Evolutionary conservation across 257 asterid genomes (phyloP).

Genomic region (Ophiorrhiza pumila): DNA sequence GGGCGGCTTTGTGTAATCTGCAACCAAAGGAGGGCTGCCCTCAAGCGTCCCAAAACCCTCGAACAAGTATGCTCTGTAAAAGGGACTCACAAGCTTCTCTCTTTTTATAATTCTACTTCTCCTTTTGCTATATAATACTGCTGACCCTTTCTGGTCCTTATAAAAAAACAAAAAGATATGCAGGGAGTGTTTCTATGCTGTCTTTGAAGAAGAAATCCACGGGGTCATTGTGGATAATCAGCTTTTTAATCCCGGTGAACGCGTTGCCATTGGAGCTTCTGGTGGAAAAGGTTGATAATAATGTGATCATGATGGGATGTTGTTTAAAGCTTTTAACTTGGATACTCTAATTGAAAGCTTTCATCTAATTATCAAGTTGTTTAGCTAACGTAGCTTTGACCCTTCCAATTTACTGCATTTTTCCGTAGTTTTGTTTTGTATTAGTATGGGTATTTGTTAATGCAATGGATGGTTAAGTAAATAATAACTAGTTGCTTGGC

Average conservation of each 20-base stretch:
- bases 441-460: neutral
- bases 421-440: neutral
- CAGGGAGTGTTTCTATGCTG: constrained; percentile 81
- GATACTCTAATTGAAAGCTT: no score
- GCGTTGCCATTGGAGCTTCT: constrained; percentile 96
- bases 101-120: neutral
- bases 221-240: constrained; percentile 68
- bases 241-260: constrained; percentile 84
- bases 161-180: constrained; percentile 50
- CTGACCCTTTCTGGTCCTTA: neutral
- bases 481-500: neutral
- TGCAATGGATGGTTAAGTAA: neutral
- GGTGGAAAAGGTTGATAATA: constrained; percentile 80
- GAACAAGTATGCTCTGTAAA: constrained; percentile 48
- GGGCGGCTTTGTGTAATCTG: constrained; percentile 62
- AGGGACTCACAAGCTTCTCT: no score
- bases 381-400: neutral
- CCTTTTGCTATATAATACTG: neutral
- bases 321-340: neutral
- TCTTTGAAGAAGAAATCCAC: constrained; percentile 89
- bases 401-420: neutral
- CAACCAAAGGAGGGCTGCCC: constrained; percentile 64
- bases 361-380: neutral
- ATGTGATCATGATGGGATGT: neutral
- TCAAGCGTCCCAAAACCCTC: constrained; percentile 93